Conservation (phyloP, 345 rosid genomes). For the Arabis alpina region DNA sequence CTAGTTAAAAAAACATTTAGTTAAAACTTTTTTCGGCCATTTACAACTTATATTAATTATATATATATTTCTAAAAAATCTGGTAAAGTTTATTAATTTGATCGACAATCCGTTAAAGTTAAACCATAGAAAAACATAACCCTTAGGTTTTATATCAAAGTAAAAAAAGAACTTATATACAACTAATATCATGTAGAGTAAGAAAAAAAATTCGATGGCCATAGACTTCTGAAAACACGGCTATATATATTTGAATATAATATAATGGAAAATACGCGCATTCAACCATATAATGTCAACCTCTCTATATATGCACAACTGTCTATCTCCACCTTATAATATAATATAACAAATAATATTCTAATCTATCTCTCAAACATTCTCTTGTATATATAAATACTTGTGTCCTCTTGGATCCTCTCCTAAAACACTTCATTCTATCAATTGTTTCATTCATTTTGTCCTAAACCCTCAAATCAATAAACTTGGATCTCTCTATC, state of each 20-base stretch:
- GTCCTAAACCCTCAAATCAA: background rate
- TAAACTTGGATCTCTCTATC: background rate
- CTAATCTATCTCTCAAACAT: slow-evolving; percentile 13
- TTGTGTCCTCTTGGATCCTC: slow-evolving; percentile 28
- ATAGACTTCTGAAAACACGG: slow-evolving; percentile 36
- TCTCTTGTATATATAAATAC: slow-evolving; percentile 29
- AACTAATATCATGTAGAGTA: background rate
- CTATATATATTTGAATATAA: slow-evolving; percentile 19
- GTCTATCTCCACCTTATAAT: slow-evolving; percentile 43
- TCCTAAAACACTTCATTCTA: slow-evolving; percentile 11
- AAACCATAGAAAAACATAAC: too few relatives aligned
- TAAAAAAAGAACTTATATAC: too few relatives aligned
- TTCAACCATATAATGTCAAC: slow-evolving; percentile 44
- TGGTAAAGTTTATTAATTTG: too few relatives aligned
- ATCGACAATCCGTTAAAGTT: too few relatives aligned
- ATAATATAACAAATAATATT: background rate
- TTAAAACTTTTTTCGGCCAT: too few relatives aligned
- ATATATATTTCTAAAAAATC: too few relatives aligned
- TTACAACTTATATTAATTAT: too few relatives aligned
- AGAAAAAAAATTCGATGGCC: background rate
- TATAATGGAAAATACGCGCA: slow-evolving; percentile 37
- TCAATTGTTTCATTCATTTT: background rate
- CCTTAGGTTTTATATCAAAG: too few relatives aligned
- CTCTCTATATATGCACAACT: slow-evolving; percentile 39
- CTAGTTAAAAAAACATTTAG: too few relatives aligned